These are phyloP conservation scores for Neonectria faginata DNA, from an alignment of 2,329 filamentous ascomycete genomes.

Conservation along the genomic window DNA sequence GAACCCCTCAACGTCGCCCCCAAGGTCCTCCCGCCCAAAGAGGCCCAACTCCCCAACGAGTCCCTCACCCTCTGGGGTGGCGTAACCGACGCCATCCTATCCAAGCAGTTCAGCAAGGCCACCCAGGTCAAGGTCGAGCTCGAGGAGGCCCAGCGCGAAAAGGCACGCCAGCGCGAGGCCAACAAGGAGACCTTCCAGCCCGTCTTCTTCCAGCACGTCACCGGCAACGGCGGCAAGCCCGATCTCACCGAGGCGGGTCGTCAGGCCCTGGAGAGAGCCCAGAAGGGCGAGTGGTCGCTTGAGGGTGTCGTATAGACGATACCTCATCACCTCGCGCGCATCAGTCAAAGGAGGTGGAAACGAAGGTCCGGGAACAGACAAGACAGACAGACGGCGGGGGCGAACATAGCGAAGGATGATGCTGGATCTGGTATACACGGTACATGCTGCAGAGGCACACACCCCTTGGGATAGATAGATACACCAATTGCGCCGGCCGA, in stretches of 20 bases:
- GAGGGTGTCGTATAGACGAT: constrained; percentile 54
- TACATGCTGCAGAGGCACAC: constrained; percentile 40
- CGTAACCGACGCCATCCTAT: constrained; percentile 86
- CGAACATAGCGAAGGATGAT: constrained; percentile 14
- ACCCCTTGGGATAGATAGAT: constrained; percentile 44
- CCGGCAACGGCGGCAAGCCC: constrained; percentile 67
- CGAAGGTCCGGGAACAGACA: background rate
- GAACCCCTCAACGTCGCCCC: constrained; percentile 81
- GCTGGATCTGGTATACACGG: constrained; percentile 36
- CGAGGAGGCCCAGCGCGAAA: constrained; percentile 88
- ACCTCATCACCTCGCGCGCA: background rate
- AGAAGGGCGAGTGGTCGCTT: constrained; percentile 65
- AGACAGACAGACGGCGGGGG: constrained; percentile 4
- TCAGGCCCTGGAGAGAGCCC: constrained; percentile 63
- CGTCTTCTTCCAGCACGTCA: constrained; percentile 81
- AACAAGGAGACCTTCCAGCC: constrained; percentile 80
- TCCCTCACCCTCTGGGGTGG: constrained; percentile 87
- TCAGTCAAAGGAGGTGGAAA: background rate
- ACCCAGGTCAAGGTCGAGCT: constrained; percentile 91
- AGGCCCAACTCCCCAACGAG: constrained; percentile 88
- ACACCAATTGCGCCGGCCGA: constrained; percentile 32
- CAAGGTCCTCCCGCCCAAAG: constrained; percentile 82
- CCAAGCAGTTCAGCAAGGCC: constrained; percentile 85
- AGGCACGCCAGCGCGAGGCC: constrained; percentile 82
- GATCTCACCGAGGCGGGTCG: constrained; percentile 66